Percentiles rank a stretch among this genome's conserved stretches.
These are phyloP conservation scores for Acrocalymma vagum DNA, from an alignment of 2,329 filamentous ascomycete species.

Conservation along the genomic window DNA sequence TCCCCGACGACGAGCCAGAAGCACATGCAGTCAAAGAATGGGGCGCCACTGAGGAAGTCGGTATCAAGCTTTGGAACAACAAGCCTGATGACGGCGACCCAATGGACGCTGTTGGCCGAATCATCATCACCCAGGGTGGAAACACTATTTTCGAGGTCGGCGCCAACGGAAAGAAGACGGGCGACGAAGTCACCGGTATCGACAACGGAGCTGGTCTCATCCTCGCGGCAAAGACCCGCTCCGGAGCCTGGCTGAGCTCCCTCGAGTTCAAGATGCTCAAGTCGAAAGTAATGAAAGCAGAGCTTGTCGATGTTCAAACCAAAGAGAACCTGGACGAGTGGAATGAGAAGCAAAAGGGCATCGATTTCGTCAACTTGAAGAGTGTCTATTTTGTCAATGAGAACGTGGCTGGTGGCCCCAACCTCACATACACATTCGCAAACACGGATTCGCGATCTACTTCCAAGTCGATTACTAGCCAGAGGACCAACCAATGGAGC, in stretches of 20 bases:
- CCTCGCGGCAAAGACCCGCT: constrained; percentile 3
- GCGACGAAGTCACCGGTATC: background rate
- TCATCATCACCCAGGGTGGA: constrained; percentile 1
- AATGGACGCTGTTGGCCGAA: constrained; percentile 5
- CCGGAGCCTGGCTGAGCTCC: constrained; percentile 1
- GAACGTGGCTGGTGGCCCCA: constrained; percentile 1
- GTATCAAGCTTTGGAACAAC: constrained; percentile 6
- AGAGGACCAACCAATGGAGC: constrained; percentile 3
- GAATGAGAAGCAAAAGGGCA: constrained; percentile 5
- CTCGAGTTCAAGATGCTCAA: constrained; percentile 10
- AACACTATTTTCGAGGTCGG: constrained; percentile 5
- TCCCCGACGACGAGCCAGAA: background rate
- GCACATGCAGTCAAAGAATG: constrained; percentile 1
- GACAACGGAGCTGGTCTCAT: constrained; percentile 3
- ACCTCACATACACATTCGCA: constrained; percentile 2
- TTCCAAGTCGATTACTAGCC: constrained; percentile 1
- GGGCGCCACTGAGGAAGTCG: constrained; percentile 1
- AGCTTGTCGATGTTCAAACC: constrained; percentile 1
- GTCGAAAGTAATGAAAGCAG: constrained; percentile 1
- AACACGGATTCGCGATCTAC: background rate
- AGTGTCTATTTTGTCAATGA: constrained; percentile 4
- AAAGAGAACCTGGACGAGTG: constrained; percentile 1
- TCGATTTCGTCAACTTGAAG: constrained; percentile 1
- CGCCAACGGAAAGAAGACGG: background rate
- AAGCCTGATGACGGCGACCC: constrained; percentile 5